Base-by-base conservation (phyloP, 768 basidiomycete genomes). In the Epithele typhae region DNA sequence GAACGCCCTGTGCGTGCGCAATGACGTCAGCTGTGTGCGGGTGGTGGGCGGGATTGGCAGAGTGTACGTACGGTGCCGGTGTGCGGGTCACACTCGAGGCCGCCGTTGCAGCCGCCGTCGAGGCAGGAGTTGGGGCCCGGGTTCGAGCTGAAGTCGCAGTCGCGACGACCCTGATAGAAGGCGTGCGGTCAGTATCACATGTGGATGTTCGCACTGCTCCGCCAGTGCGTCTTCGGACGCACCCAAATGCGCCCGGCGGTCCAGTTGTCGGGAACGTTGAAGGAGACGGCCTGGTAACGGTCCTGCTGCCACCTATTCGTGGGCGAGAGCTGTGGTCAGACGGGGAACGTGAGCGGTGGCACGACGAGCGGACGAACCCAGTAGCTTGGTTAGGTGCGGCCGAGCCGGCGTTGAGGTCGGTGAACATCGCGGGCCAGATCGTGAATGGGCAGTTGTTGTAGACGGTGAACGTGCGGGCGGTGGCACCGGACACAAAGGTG, bases 361-460 rank as follows among this genome's bases (percentile, higher is more conserved):
- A 18, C 14, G 30, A 15, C 6, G 23, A 15, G 23, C 2, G 6
- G 9, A 36, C 56, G 41, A 39, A 63, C 62, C 67, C 67, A 15
- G 68, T 71, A 2, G 56, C 24, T 15, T 58, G 51, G 46, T 51
- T 45, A n/a, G 65, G 67, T 14, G 45, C 55, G 7, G 61, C 56
- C 15, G 48, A 52, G 25, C 65, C 66, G 33, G 54, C 62, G 43
- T 64, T 60, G 18, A 64, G 51, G 52, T 64, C 64, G 18, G 67
- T 68, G 56, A 63, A 68, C 32, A 67, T 45, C 61, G 59, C 45
- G 34, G 19, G n/a, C 71, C 70, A 72, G 40, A 72, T 65, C 4
- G 70, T 72, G 59, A 69, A 73, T 2, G 68, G 64, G 52, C 70
- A 72, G 33, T 53, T 59, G 51, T 73, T 73, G 60, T 59, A 60